Base-by-base conservation (phyloP, 352 stramenopile species). In the Thalassiosira oceanica region DNA sequence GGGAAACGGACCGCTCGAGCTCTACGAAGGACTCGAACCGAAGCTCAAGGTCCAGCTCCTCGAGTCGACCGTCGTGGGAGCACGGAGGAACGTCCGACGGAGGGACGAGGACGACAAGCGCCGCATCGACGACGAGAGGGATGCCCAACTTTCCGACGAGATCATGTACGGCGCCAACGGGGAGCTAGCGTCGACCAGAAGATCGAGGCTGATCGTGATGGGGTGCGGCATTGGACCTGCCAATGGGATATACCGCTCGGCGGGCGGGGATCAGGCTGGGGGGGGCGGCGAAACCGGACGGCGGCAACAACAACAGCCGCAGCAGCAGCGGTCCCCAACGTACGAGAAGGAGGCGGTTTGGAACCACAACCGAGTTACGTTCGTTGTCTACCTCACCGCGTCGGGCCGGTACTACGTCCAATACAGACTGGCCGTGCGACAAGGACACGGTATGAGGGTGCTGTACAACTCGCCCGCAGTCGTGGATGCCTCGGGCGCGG, bases 331-430 rank as follows among this genome's bases (percentile, higher is more conserved):
- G 24, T 21, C 15, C 11, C 41, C 50, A 18, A 45, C 50, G 13
- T 74, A 74, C 39, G 64, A 74, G 42, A 58, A 61, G 51, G 54
- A 74, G 37, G 64, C 64, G 3, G 26, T 67, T 24, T 74, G 64
- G 64, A 61, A 67, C 26, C 18, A 49, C 31, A 13, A 44, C 36
- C 36, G 23, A 35, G 64, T 66, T 1, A 57, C 55, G 7, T 74
- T 74, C 41, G 29, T 74, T 13, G 20, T 74, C 0, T 55, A 49
- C 16, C 55, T 55, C 11, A 26, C 35, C 11, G 50, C 37, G 0
- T 33, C 54, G 1, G 64, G 64, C 10, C 53, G 65, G 35, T 74
- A 63, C 31, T 74, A 74, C 39, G 35, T 36, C 16, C 64, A 74
- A 31, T 66, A 74, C 55, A 66, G 67, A 44, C 21, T 74, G 13